These are phyloP conservation scores for Aureobasidium sp. DNA, from an alignment of 2,329 filamentous ascomycete species.

Conservation along the genomic window DNA sequence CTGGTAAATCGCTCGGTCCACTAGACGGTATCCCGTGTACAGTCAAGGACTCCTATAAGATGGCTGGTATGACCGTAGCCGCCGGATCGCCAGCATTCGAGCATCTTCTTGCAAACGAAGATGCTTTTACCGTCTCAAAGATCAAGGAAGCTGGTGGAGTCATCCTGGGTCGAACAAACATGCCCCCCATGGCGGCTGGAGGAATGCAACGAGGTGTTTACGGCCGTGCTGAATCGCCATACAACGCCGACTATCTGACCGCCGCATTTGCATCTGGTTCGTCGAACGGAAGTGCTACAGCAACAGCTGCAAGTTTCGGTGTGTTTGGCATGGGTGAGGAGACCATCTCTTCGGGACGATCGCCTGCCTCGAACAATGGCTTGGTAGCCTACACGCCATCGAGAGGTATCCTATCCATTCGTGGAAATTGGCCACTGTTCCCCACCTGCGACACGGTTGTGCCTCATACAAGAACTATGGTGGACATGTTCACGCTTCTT, in stretches of 20 bases:
- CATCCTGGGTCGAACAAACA: conserved; percentile 63
- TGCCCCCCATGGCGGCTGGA: conserved; percentile 66
- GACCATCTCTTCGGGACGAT: conserved; percentile 62
- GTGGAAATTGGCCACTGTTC: conserved; percentile 63
- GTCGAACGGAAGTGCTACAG: conserved; percentile 61
- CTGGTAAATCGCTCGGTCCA: conserved; percentile 38
- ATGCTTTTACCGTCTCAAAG: conserved; percentile 56
- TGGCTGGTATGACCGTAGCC: conserved; percentile 59
- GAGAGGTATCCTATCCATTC: conserved; percentile 55
- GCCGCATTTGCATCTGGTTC: conserved; percentile 65
- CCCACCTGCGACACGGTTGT: conserved; percentile 63
- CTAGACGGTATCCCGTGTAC: conserved; percentile 66
- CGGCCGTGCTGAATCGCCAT: conserved; percentile 63
- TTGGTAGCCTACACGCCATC: conserved; percentile 64
- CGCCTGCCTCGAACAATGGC: conserved; percentile 63
- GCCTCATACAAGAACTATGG: conserved; percentile 57
- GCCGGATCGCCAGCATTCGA: conserved; percentile 62
- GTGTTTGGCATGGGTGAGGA: conserved; percentile 62
- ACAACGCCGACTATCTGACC: conserved; percentile 59
- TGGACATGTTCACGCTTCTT: conserved; percentile 57
- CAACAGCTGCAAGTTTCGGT: conserved; percentile 57
- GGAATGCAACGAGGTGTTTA: conserved; percentile 65
- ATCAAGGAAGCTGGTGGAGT: conserved; percentile 58
- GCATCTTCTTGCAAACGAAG: conserved; percentile 54
- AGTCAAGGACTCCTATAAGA: conserved; percentile 65